Evolutionary conservation across 129 eudicot species (phyloP), one percentile per base, ranked within the genome.

Genomic region (Flaveria linearis): DNA sequence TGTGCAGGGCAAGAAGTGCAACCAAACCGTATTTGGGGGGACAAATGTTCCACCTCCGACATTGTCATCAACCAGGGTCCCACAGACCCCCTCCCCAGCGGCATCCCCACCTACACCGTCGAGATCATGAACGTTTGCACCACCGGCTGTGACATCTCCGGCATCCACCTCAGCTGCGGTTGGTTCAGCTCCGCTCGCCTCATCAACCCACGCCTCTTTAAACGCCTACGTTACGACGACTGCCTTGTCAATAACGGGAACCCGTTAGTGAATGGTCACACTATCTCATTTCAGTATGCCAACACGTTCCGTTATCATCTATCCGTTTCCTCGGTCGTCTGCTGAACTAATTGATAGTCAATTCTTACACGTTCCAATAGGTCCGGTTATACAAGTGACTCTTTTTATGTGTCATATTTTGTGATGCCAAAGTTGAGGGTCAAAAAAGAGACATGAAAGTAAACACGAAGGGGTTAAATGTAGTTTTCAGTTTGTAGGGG

Each of bases 81-180:
- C 75, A 84, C 93, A 0, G 80, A 77, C 20, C 92, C 96, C 30
- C 84, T 92, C 16, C 96, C 98, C 25, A 86, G 78, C 45, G 98
- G 98, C 68, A 88, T 92, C 11, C 98, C 96, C 30, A 88, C 94
- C 0, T 92, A 86, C 90, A 92, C 98, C 17, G 98, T 92, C 36
- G 90, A 92, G 84, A 88, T 92, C 58, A 86, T 81, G 79, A 88
- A 80, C 84, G 76, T 80, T 1, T 80, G 84, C 76, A 74, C 76
- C 71, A 80, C 84, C 65, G 84, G 84, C 30, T 80, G 80, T 14
- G 84, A 80, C 71, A 80, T 80, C 56, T 80, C 84, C 45, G 79
- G 71, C 80, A 80, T 80, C 63, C 84, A 80, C 70, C 55, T 80
- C 55, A 74, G 71, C 69, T 80, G 84, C 56, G 84, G 84, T 33